Conservation (phyloP, 306 rosid species). For the Cucurbita pepo region DNA sequence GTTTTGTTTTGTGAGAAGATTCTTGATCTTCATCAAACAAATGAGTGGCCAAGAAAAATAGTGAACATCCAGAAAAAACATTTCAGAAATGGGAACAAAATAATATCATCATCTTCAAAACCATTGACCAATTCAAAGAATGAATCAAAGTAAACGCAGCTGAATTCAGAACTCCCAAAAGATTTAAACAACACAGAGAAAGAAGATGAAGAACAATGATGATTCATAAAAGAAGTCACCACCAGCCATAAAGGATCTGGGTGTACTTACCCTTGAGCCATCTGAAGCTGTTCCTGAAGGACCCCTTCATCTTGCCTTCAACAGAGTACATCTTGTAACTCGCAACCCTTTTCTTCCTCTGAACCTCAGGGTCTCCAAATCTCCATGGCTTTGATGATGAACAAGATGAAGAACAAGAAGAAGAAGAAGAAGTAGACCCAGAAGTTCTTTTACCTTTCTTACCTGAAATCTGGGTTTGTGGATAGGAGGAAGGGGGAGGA, state of each 20-base stretch:
- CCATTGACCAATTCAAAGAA: not conserved
- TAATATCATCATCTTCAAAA: not conserved
- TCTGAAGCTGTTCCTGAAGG: constrained; percentile 38
- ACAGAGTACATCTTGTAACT: constrained; percentile 38
- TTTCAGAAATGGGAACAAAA: not conserved
- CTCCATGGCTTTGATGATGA: constrained; percentile 24
- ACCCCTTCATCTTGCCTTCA: constrained; percentile 53
- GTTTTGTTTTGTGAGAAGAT: too few species aligned
- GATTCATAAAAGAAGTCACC: too few species aligned
- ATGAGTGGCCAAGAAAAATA: too few species aligned
- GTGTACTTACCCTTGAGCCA: constrained; percentile 41
- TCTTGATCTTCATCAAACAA: too few species aligned
- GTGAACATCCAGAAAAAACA: too few species aligned
- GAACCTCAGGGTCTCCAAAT: constrained; percentile 30
- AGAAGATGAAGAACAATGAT: too few species aligned
- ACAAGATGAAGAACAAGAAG: not conserved
- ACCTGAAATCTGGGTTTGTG: constrained; percentile 28
- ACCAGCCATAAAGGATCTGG: too few species aligned
- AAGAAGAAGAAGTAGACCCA: constrained; percentile 23
- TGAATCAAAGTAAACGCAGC: not conserved
- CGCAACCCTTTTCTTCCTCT: constrained; percentile 52
- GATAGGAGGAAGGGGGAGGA: constrained; percentile 12
- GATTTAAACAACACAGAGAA: too few species aligned
- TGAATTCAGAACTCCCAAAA: too few species aligned
- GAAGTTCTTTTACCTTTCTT: constrained; percentile 56